A percentile compares a stretch with the other conserved stretches of the same genome.
Conservation (phyloP, 345 rosid genomes). For the Bruguiera parviflora region DNA sequence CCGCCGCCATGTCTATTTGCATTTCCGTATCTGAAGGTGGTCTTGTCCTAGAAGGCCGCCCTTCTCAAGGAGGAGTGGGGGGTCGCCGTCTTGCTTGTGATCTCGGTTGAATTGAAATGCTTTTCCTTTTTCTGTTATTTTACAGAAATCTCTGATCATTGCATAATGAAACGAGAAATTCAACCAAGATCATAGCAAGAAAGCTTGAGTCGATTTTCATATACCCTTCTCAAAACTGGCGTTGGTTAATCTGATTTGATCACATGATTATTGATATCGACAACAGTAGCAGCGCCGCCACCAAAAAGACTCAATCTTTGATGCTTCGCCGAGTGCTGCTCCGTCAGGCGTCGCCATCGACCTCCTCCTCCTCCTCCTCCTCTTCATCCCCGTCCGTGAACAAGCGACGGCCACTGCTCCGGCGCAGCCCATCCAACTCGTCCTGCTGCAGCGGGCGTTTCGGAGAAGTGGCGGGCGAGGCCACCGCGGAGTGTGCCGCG, state of each 20-base stretch:
- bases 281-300: neutral
- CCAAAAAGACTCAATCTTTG: neutral
- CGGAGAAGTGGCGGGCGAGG: conserved; percentile 41
- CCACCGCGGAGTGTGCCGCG: conserved; percentile 49
- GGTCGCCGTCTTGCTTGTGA: neutral
- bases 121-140: neutral
- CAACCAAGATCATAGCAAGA: neutral
- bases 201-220: neutral
- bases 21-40: neutral
- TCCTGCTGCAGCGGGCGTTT: conserved; percentile 16
- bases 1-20: neutral
- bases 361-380: neutral
- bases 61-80: neutral
- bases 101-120: neutral
- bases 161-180: neutral
- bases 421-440: conserved; percentile 12
- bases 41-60: neutral
- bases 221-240: neutral
- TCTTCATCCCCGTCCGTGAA: conserved; percentile 1
- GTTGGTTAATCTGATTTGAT: neutral
- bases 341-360: neutral
- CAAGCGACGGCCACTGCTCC: conserved; percentile 13
- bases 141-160: neutral
- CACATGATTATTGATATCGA: neutral
- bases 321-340: neutral